A percentile compares a stretch with the other conserved stretches of the same genome.
These are phyloP conservation scores for Spiraea crenata DNA, from an alignment of 331 rosid genomes.

Conservation along the genomic window DNA sequence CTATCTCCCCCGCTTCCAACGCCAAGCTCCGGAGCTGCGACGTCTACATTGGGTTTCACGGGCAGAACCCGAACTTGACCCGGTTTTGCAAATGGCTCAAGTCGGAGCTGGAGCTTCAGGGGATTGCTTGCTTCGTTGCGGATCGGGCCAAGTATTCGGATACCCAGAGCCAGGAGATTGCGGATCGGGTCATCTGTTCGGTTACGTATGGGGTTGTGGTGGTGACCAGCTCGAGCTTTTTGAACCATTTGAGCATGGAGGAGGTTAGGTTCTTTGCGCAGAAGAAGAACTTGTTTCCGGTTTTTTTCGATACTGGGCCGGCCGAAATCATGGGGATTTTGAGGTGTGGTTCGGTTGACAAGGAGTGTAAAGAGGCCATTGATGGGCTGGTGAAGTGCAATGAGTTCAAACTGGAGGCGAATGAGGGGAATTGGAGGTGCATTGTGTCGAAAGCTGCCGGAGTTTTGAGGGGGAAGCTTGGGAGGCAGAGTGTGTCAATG, in stretches of 20 bases:
- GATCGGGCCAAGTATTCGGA: slow-evolving; percentile 79
- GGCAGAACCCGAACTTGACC: slow-evolving; percentile 55
- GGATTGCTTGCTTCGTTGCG: slow-evolving; percentile 84
- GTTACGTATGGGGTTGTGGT: slow-evolving; percentile 74
- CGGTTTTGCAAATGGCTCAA: slow-evolving; percentile 85
- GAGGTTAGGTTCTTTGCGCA: slow-evolving; percentile 86
- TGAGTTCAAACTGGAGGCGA: slow-evolving; percentile 63
- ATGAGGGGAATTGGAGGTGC: slow-evolving; percentile 68
- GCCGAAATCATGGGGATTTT: slow-evolving; percentile 54
- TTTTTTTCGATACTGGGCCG: slow-evolving; percentile 61
- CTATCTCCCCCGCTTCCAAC: slow-evolving; percentile 52
- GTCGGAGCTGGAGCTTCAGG: slow-evolving; percentile 88
- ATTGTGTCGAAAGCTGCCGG: slow-evolving; percentile 53
- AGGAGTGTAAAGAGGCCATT: slow-evolving; percentile 62
- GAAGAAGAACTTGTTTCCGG: slow-evolving; percentile 79
- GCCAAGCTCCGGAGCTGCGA: slow-evolving; percentile 72
- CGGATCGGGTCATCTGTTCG: slow-evolving; percentile 74
- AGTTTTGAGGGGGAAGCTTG: slow-evolving; percentile 65
- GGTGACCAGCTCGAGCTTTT: slow-evolving; percentile 56
- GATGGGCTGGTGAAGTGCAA: slow-evolving; percentile 60
- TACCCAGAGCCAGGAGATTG: slow-evolving; percentile 75
- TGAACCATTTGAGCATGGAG: slow-evolving; percentile 61
- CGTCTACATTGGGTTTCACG: slow-evolving; percentile 81
- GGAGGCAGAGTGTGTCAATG: slow-evolving; percentile 52
- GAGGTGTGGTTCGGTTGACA: slow-evolving; percentile 49